Evolutionary conservation across 352 stramenopile genomes (phyloP).

Genomic region (Phytophthora citricola): DNA sequence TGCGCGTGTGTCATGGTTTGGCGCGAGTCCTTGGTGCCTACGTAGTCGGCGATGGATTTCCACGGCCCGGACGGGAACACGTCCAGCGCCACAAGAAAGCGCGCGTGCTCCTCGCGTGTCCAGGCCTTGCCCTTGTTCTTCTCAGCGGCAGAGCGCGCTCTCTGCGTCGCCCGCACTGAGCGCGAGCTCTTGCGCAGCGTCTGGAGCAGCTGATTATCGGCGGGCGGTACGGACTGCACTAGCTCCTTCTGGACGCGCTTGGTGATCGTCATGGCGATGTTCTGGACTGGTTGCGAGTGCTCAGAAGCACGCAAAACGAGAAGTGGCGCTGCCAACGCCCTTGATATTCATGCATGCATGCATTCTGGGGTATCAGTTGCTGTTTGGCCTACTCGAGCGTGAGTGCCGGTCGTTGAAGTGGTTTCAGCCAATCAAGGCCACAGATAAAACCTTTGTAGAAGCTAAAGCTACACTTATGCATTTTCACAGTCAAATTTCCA

Average conservation of each 20-base stretch:
- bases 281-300: conserved; percentile 1
- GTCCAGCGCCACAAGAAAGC: conserved; percentile 66
- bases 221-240: conserved; percentile 45
- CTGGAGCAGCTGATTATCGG: conserved; percentile 36
- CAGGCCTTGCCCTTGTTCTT: conserved; percentile 67
- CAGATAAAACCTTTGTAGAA: neutral
- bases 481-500: conserved; percentile 2
- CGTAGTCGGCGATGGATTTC: conserved; percentile 67
- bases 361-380: conserved; percentile 17
- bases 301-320: conserved; percentile 21
- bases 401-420: conserved; percentile 17
- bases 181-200: conserved; percentile 25
- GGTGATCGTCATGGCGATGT: conserved; percentile 55
- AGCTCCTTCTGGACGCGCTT: conserved; percentile 66
- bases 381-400: neutral
- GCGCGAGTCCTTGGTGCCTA: conserved; percentile 78
- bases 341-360: conserved; percentile 2
- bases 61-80: conserved; percentile 63
- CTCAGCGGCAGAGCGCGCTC: conserved; percentile 35
- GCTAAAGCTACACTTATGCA: too few species aligned
- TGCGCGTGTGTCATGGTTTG: conserved; percentile 93
- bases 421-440: conserved; percentile 4
- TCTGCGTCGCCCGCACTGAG: conserved; percentile 12
- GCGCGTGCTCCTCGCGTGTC: conserved; percentile 60
- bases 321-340: conserved; percentile 17